Evolutionary conservation across 306 rosid genomes (phyloP).

Genomic region (Lagenaria siceraria): DNA sequence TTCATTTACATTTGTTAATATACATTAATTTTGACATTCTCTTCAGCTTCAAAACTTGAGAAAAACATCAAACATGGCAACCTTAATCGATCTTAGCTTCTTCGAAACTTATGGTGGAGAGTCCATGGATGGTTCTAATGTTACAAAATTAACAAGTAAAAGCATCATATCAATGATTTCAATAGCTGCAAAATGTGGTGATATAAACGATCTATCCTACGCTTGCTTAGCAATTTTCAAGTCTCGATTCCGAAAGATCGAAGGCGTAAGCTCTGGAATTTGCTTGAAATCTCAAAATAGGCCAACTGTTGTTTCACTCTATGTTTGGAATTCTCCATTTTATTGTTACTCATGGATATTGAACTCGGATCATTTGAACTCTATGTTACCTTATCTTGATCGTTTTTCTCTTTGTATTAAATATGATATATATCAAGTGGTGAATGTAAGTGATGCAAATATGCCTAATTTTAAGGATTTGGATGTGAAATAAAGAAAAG

Average conservation of each 20-base stretch:
- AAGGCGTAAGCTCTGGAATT: conserved; percentile 47
- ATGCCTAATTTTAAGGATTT: background rate
- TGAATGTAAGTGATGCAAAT: conserved; percentile 39
- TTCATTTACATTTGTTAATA: background rate
- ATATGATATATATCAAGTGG: conserved; percentile 60
- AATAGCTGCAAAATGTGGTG: conserved; percentile 13
- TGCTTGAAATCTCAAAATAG: conserved; percentile 51
- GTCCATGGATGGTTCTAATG: conserved; percentile 44
- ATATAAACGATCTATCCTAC: conserved; percentile 37
- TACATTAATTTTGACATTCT: background rate
- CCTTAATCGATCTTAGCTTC: conserved; percentile 43
- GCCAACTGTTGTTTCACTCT: conserved; percentile 35
- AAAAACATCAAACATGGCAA: conserved; percentile 36
- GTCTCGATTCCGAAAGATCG: conserved; percentile 33
- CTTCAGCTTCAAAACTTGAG: conserved; percentile 52
- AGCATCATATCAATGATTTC: conserved; percentile 40
- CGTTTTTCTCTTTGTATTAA: conserved; percentile 38
- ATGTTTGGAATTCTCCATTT: conserved; percentile 64
- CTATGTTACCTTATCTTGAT: conserved; percentile 55
- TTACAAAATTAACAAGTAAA: conserved; percentile 40
- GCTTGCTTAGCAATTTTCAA: conserved; percentile 44
- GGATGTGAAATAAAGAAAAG: conserved; percentile 6
- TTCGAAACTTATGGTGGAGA: conserved; percentile 66
- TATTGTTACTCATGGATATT: conserved; percentile 62
- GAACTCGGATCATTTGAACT: conserved; percentile 28